These are phyloP conservation scores for Ganoderma lingzhi DNA, from an alignment of 1,284 basidiomycete genomes.

Conservation along the genomic window DNA sequence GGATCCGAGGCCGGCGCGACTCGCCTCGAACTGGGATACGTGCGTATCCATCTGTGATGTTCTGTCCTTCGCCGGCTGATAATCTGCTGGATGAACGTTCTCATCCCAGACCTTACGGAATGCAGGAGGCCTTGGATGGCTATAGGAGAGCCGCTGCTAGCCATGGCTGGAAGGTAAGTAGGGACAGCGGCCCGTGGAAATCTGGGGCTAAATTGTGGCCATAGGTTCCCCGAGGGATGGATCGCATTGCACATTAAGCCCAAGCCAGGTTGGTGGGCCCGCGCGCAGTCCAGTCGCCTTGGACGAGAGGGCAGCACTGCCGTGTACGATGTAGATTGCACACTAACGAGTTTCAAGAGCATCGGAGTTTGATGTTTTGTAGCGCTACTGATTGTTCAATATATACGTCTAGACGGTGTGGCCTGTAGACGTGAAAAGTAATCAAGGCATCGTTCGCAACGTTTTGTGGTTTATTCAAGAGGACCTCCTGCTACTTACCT, in stretches of 20 bases:
- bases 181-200: not conserved
- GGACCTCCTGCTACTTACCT: too few species aligned
- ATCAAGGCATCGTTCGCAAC: not conserved
- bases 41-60: slow-evolving; percentile 1
- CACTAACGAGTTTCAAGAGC: not conserved
- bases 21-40: slow-evolving; percentile 50
- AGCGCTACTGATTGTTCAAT: not conserved
- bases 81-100: not conserved
- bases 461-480: not conserved
- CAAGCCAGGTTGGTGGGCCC: not conserved
- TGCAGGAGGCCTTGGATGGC: slow-evolving; percentile 61
- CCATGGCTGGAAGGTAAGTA: slow-evolving; percentile 64
- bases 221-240: slow-evolving; percentile 28
- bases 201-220: not conserved
- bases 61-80: not conserved
- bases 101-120: slow-evolving; percentile 52
- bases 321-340: not conserved
- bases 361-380: not conserved
- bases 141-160: slow-evolving; percentile 63
- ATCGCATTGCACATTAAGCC: slow-evolving; percentile 18
- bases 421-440: not conserved
- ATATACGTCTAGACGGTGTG: not conserved
- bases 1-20: slow-evolving; percentile 63
- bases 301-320: not conserved
- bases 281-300: not conserved